Conservation (phyloP, 1,284 basidiomycete genomes). For the Stereum hirsutum region DNA sequence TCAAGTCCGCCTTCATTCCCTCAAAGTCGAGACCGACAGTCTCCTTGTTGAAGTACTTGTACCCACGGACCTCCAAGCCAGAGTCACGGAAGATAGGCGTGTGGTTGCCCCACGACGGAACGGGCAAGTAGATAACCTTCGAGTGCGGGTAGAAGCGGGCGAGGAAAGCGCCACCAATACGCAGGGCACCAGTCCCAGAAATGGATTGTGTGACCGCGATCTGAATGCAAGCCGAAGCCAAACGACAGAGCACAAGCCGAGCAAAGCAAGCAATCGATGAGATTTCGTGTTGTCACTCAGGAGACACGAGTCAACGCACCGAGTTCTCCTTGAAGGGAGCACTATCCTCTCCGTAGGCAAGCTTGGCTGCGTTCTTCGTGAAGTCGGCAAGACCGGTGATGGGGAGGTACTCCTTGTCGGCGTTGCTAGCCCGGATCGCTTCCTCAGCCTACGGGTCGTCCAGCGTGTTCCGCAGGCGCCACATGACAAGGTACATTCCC, state of each 20-base stretch:
- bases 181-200: conserved; percentile 95
- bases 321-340: conserved; percentile 66
- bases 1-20: conserved; percentile 83
- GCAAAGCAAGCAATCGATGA: conserved; percentile 1
- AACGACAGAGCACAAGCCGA: conserved; percentile 6
- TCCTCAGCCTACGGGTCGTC: conserved; percentile 93
- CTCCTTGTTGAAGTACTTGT: conserved; percentile 92
- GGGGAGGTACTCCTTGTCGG: conserved; percentile 97
- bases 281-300: too few species aligned
- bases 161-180: conserved; percentile 94
- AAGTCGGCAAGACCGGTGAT: conserved; percentile 90
- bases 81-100: conserved; percentile 84
- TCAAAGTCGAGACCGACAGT: conserved; percentile 93
- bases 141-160: conserved; percentile 82
- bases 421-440: conserved; percentile 53
- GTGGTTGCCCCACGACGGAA: conserved; percentile 98
- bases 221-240: conserved; percentile 29
- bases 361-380: conserved; percentile 81
- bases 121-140: conserved; percentile 90
- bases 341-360: conserved; percentile 88
- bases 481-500: conserved; percentile 1
- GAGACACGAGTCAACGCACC: too few species aligned
- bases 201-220: conserved; percentile 93
- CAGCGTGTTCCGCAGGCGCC: too few species aligned
- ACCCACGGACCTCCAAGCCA: conserved; percentile 87